These are phyloP conservation scores for Apiotrichum akiyoshidainum DNA, from an alignment of 1,284 basidiomycete species.

Conservation along the genomic window DNA sequence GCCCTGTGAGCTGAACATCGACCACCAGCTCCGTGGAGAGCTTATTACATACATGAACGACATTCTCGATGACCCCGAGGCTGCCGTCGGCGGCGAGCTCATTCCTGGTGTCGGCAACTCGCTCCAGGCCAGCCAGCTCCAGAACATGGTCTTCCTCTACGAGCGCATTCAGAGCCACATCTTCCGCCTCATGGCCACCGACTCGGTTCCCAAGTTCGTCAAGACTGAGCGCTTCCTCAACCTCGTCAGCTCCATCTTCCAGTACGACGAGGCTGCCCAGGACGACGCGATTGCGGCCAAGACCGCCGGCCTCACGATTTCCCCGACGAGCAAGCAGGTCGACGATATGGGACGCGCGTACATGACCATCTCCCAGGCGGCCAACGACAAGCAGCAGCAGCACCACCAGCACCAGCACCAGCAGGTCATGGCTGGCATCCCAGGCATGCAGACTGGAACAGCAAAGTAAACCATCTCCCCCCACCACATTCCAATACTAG, in stretches of 20 bases:
- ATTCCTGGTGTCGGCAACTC: constrained; percentile 66
- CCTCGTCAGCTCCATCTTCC: constrained; percentile 36
- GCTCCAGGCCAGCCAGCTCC: constrained; percentile 82
- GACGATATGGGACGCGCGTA: constrained; percentile 34
- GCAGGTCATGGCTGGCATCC: neutral
- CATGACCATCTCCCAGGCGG: constrained; percentile 49
- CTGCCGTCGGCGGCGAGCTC: constrained; percentile 61
- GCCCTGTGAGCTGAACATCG: constrained; percentile 95
- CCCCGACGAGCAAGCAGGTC: constrained; percentile 1
- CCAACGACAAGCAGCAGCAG: constrained; percentile 29
- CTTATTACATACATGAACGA: constrained; percentile 88
- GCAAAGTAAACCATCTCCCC: neutral
- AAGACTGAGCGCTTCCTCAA: constrained; percentile 29
- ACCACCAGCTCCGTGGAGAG: constrained; percentile 91
- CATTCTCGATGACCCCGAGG: constrained; percentile 65
- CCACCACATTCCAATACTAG: neutral
- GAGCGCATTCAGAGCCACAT: constrained; percentile 96
- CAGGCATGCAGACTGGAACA: neutral
- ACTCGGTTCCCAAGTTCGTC: constrained; percentile 78
- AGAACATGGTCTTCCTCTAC: constrained; percentile 88
- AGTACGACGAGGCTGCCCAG: constrained; percentile 26
- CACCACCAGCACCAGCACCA: neutral
- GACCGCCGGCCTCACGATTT: constrained; percentile 2
- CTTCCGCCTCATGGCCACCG: constrained; percentile 95
- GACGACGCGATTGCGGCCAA: constrained; percentile 20